These are phyloP conservation scores for Afroboletus lepidellus DNA, from an alignment of 1,284 basidiomycete species.

Conservation along the genomic window DNA sequence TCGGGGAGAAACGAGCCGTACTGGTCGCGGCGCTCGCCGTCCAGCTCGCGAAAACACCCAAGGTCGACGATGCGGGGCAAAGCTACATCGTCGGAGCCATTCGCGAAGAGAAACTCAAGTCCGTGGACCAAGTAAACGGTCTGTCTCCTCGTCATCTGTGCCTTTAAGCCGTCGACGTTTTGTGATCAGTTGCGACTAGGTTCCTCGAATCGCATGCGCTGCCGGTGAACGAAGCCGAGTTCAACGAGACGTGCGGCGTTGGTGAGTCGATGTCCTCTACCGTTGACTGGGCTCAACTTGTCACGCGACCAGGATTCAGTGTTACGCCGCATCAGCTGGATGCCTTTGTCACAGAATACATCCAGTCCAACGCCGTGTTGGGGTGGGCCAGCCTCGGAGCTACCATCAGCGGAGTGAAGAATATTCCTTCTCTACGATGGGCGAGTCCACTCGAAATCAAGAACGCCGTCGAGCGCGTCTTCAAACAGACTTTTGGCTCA, in stretches of 20 bases:
- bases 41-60: constrained; percentile 54
- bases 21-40: constrained; percentile 72
- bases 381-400: constrained; percentile 79
- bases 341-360: constrained; percentile 59
- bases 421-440: constrained; percentile 78
- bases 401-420: constrained; percentile 72
- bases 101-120: constrained; percentile 71
- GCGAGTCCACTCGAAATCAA: constrained; percentile 89
- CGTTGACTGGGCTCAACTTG: neutral
- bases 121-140: constrained; percentile 88
- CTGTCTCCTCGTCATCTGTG: constrained; percentile 29
- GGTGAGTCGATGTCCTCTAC: constrained; percentile 53
- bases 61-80: constrained; percentile 52
- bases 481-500: constrained; percentile 75
- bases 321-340: constrained; percentile 74
- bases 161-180: neutral
- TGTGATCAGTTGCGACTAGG: constrained; percentile 68
- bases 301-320: constrained; percentile 61
- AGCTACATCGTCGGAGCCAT: constrained; percentile 72
- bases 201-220: constrained; percentile 64
- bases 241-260: constrained; percentile 84
- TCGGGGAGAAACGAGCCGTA: constrained; percentile 82
- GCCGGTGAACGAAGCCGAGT: constrained; percentile 71
- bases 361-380: constrained; percentile 52
- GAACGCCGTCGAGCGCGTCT: constrained; percentile 78